These are phyloP conservation scores for Auriscalpium microsporum DNA, from an alignment of 768 basidiomycete genomes.

Conservation along the genomic window DNA sequence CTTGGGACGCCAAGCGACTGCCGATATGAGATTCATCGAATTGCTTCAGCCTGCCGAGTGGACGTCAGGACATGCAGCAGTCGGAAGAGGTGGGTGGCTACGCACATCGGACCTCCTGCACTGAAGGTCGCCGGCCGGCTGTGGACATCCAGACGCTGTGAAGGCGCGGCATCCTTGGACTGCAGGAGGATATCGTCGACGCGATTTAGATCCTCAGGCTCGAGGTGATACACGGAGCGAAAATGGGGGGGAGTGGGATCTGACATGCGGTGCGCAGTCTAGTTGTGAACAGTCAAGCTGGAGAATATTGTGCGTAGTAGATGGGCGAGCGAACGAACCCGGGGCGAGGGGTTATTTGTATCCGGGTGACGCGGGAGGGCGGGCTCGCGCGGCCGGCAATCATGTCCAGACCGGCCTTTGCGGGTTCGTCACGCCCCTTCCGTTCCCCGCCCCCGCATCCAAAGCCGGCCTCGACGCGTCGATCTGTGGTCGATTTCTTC, in stretches of 20 bases:
- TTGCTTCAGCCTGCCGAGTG: slow-evolving; percentile 51
- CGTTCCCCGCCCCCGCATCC: too few species aligned
- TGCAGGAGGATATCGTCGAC: neutral
- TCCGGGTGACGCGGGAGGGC: too few species aligned
- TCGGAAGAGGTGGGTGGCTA: slow-evolving; percentile 4
- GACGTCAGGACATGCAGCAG: neutral
- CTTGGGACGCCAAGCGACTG: slow-evolving; percentile 62
- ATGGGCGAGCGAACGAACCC: neutral
- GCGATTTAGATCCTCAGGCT: neutral
- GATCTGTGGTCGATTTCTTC: too few species aligned
- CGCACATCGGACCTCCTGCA: slow-evolving; percentile 70
- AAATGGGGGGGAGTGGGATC: neutral
- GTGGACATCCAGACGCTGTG: slow-evolving; percentile 26
- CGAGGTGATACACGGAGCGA: neutral
- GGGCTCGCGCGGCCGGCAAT: too few species aligned
- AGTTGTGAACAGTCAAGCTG: neutral
- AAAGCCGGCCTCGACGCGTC: too few species aligned
- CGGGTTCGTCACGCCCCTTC: too few species aligned
- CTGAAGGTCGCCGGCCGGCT: slow-evolving; percentile 54
- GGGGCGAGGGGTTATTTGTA: neutral
- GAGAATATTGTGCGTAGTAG: neutral
- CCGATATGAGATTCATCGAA: slow-evolving; percentile 70
- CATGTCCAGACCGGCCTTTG: too few species aligned
- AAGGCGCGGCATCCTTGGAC: neutral
- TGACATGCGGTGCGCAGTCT: neutral